A percentile compares a stretch with the other conserved stretches of the same genome.
phyloP scores from a whole-genome alignment of 306 rosid genomes.

The Quillaja saponaria region DNA sequence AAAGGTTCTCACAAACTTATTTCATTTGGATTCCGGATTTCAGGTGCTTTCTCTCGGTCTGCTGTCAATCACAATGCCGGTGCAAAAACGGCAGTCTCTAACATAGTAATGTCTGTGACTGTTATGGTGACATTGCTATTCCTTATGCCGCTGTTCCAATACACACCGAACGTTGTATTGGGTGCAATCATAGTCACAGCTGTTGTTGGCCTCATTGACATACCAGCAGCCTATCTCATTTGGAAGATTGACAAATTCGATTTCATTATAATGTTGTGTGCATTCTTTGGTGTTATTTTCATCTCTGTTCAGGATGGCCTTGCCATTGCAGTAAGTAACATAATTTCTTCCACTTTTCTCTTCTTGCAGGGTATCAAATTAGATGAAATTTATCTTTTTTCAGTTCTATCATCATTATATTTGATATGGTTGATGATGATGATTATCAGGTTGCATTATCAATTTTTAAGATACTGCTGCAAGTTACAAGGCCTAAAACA shows the following conservation, averaged over 20 bases:
- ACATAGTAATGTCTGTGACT: constrained; percentile 85
- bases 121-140: constrained; percentile 91
- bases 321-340: constrained; percentile 74
- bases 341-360: constrained; percentile 14
- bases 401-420: too few species aligned
- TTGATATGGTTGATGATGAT: constrained; percentile 24
- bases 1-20: neutral
- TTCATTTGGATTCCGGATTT: constrained; percentile 24
- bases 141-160: constrained; percentile 89
- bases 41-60: constrained; percentile 92
- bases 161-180: constrained; percentile 85
- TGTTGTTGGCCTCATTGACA: constrained; percentile 80
- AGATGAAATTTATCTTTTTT: neutral
- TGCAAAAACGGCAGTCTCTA: constrained; percentile 82
- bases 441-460: constrained; percentile 74
- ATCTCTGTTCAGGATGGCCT: constrained; percentile 86
- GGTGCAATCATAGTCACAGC: constrained; percentile 94
- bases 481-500: constrained; percentile 86
- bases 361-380: neutral
- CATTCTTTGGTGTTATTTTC: constrained; percentile 82
- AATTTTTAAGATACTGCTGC: constrained; percentile 71
- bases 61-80: constrained; percentile 97
- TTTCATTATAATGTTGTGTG: constrained; percentile 68
- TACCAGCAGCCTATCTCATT: constrained; percentile 72
- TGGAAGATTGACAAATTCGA: constrained; percentile 91